Percentiles rank a stretch among this genome's conserved stretches.
Conservation (phyloP, 2,329 filamentous ascomycete species). For the Endothia cerciana region DNA sequence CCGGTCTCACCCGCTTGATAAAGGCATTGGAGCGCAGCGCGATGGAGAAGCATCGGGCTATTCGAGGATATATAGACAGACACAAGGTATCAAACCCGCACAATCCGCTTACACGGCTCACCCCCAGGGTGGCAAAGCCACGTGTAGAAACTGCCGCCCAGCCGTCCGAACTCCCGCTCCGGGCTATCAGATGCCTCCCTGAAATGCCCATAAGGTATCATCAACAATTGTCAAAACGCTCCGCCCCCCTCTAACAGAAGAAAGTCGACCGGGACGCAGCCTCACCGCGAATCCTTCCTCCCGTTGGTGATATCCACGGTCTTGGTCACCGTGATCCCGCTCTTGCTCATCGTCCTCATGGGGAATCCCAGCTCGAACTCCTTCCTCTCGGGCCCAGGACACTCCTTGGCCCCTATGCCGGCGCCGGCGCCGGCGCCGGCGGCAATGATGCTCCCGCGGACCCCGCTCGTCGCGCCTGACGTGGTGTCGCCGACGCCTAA, state of each 20-base stretch:
- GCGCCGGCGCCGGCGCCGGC: neutral
- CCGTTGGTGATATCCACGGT: conserved; percentile 25
- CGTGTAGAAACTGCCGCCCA: neutral
- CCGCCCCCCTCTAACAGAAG: neutral
- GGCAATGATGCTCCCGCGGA: neutral
- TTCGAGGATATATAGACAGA: neutral
- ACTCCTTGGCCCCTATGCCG: too few relatives aligned
- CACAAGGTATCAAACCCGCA: neutral
- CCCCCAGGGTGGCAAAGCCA: too few relatives aligned
- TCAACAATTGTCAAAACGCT: neutral
- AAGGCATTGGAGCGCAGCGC: neutral
- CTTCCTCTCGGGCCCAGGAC: conserved; percentile 5
- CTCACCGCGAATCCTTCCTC: neutral
- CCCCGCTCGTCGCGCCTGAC: conserved; percentile 5
- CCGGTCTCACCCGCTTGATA: too few relatives aligned
- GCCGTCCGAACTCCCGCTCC: conserved; percentile 8
- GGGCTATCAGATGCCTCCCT: conserved; percentile 2
- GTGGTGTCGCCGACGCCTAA: conserved; percentile 17
- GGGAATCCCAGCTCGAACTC: conserved; percentile 15
- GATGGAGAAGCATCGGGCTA: neutral
- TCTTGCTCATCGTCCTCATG: conserved; percentile 21
- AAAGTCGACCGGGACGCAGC: neutral
- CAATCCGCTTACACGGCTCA: neutral
- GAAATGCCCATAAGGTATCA: conserved; percentile 13
- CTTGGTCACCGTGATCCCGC: conserved; percentile 28